A percentile compares a stretch with the other conserved stretches of the same genome.
phyloP scores from a whole-genome alignment of 1,284 basidiomycete species.

The Ceraceosorus guamensis region DNA sequence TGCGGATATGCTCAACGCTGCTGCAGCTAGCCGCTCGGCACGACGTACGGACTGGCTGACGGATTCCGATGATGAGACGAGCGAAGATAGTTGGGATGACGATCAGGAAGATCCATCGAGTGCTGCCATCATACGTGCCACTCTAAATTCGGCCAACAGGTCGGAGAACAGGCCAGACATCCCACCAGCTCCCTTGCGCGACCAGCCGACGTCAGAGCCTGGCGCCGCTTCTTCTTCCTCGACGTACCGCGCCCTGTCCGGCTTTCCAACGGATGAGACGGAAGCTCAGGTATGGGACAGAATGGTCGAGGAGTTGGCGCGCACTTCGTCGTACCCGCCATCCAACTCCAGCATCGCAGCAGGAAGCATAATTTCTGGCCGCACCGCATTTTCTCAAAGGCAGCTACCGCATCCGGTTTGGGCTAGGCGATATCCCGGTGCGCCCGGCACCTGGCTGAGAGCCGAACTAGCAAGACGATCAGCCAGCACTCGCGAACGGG shows the following conservation, averaged over 20 bases:
- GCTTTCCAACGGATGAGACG: background rate
- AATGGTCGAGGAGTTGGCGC: constrained; percentile 8
- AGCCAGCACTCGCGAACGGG: background rate
- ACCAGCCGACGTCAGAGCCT: background rate
- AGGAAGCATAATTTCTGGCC: constrained; percentile 2
- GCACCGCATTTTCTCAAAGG: background rate
- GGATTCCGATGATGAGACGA: background rate
- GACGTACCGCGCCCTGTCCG: background rate
- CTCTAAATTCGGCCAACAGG: background rate
- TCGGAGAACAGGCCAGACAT: background rate
- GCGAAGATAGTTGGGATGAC: background rate
- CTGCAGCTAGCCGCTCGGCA: too few relatives aligned
- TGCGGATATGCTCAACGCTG: too few relatives aligned
- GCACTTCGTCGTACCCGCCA: background rate
- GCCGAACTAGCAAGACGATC: constrained; percentile 7
- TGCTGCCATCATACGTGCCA: background rate
- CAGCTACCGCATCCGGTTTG: constrained; percentile 7
- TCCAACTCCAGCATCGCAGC: background rate
- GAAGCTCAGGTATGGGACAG: constrained; percentile 5
- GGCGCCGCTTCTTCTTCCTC: too few relatives aligned
- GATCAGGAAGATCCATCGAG: background rate
- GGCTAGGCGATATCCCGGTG: constrained; percentile 8
- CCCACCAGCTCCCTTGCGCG: background rate
- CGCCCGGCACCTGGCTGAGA: constrained; percentile 6
- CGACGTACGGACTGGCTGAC: background rate